Evolutionary conservation across 257 asterid genomes (phyloP).

Genomic region (Pogostemon cablin): DNA sequence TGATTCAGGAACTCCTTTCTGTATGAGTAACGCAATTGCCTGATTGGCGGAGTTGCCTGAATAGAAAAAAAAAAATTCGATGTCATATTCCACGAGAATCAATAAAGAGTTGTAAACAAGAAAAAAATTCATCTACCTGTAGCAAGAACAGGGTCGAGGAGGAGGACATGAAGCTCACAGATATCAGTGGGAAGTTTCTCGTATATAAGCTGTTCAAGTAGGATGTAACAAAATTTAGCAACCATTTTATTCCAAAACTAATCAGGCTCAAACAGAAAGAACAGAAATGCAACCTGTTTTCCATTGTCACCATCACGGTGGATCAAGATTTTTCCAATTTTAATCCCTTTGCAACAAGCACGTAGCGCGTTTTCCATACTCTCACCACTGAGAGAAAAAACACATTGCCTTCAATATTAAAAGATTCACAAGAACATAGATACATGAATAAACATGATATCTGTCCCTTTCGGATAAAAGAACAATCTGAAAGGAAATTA

Average conservation of each 20-base stretch:
- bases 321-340: conserved; percentile 93
- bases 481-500: conserved; percentile 7
- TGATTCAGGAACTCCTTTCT: conserved; percentile 98
- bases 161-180: conserved; percentile 91
- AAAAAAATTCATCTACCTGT: conserved; percentile 57
- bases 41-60: conserved; percentile 98
- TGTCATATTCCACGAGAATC: background rate
- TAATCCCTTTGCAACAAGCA: conserved; percentile 99
- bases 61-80: conserved; percentile 9
- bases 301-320: conserved; percentile 99
- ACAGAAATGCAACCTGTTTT: conserved; percentile 63
- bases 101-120: conserved; percentile 6
- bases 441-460: background rate
- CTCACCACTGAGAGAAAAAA: conserved; percentile 72
- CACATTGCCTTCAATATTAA: conserved; percentile 2
- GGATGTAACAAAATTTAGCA: background rate
- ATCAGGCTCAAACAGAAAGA: conserved; percentile 24
- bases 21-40: conserved; percentile 90
- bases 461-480: background rate
- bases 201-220: conserved; percentile 75
- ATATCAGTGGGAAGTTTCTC: conserved; percentile 97
- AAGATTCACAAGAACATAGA: conserved; percentile 5
- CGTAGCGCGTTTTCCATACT: conserved; percentile 99
- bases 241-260: conserved; percentile 22
- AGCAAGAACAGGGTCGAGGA: conserved; percentile 98